Conservation (phyloP, 2,329 filamentous ascomycete genomes). For the Fusarium pseudonygamai region DNA sequence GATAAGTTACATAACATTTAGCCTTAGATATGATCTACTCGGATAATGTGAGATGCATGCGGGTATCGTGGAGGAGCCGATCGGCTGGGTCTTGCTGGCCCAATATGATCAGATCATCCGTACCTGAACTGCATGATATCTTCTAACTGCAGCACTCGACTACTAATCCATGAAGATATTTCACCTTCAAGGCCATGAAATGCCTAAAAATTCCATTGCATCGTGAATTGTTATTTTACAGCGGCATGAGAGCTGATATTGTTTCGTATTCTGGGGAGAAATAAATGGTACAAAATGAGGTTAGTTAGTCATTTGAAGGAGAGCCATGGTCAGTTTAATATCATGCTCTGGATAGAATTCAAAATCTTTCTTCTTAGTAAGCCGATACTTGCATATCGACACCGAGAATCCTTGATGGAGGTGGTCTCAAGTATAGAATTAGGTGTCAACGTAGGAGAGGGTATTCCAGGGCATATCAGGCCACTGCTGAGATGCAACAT, state of each 20-base stretch:
- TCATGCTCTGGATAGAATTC: neutral
- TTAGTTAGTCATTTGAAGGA: neutral
- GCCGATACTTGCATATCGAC: neutral
- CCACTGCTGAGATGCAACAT: neutral
- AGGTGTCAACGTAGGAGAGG: neutral
- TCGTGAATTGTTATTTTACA: neutral
- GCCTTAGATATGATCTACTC: constrained; percentile 3
- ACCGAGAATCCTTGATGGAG: neutral
- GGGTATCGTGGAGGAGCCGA: neutral
- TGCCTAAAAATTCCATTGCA: neutral
- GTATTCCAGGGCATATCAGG: neutral
- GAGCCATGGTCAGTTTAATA: neutral
- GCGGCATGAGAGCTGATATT: neutral
- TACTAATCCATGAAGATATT: neutral
- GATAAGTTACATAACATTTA: neutral
- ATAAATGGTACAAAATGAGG: neutral
- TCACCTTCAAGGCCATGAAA: neutral
- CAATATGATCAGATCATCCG: neutral
- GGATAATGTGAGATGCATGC: constrained; percentile 1
- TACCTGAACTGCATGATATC: neutral
- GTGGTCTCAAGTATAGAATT: neutral
- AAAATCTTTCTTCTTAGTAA: neutral
- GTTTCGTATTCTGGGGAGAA: too few species aligned
- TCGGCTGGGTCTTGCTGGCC: neutral
- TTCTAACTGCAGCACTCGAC: neutral